phyloP scores from a whole-genome alignment of 495 filamentous ascomycete species.

The Penicillium ochrochloron region DNA sequence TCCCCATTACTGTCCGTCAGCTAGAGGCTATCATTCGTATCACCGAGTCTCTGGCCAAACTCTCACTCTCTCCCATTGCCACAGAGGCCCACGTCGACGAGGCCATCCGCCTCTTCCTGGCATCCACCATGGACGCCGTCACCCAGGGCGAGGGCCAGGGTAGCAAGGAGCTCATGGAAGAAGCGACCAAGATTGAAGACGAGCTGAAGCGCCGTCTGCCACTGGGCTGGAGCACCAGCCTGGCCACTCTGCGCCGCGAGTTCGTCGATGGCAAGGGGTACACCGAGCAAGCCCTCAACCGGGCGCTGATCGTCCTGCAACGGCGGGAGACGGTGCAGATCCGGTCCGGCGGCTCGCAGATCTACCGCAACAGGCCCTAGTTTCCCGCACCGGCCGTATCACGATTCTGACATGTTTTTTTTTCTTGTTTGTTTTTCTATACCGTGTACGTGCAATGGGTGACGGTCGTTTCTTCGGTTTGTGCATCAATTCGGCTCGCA shows the following conservation, averaged over 20 bases:
- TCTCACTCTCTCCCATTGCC: conserved; percentile 81
- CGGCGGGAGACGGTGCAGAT: conserved; percentile 90
- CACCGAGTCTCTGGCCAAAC: conserved; percentile 92
- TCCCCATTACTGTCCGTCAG: conserved; percentile 97
- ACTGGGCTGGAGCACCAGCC: conserved; percentile 91
- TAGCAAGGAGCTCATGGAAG: conserved; percentile 86
- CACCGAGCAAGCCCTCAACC: conserved; percentile 80
- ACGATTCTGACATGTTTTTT: conserved; percentile 31
- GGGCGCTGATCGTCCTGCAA: conserved; percentile 85
- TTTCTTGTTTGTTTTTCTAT: conserved; percentile 21
- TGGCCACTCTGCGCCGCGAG: conserved; percentile 84
- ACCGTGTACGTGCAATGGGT: conserved; percentile 32
- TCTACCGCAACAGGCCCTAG: conserved; percentile 77
- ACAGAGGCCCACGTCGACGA: conserved; percentile 94
- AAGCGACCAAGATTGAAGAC: conserved; percentile 85
- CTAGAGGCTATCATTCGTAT: conserved; percentile 97
- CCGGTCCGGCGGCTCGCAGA: conserved; percentile 83
- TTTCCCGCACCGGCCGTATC: conserved; percentile 15
- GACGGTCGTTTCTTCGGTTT: conserved; percentile 25
- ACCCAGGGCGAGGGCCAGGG: conserved; percentile 83
- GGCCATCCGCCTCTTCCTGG: conserved; percentile 95
- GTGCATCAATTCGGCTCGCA: conserved; percentile 26
- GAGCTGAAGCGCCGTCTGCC: conserved; percentile 87
- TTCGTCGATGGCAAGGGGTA: conserved; percentile 89
- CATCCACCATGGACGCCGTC: conserved; percentile 96